Evolutionary conservation across 2,329 filamentous ascomycete genomes (phyloP), one percentile per base, ranked within the genome.

Genomic region (Sodiomyces alkalinus): DNA sequence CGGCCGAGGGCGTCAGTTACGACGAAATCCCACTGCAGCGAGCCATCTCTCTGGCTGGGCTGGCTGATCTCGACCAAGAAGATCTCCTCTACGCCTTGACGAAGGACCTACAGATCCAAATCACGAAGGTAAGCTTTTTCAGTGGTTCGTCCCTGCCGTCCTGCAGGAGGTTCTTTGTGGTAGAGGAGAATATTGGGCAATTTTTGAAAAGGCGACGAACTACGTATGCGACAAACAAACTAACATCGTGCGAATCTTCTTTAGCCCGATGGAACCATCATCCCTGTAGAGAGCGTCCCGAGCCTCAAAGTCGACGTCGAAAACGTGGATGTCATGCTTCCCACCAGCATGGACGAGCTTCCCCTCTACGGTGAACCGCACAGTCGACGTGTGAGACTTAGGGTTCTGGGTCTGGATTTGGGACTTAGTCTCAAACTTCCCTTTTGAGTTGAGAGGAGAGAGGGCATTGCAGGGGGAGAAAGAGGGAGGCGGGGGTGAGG

Each of bases 281-380:
- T 51, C 14, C 37, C 49, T 4, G 22, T 41, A 12, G 24, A 23
- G 4, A 27, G 31, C n/a, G 36, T 47, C 7, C 42, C 51, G 14
- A 57, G 56, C 34, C 45, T 60, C 28, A 40, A 47, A 30, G 26
- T 60, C 17, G 44, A 48, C 6, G 36, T 60, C 11, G 48, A 55
- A 31, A 42, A 47, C 18, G 45, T 51, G 33, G 32, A 43, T 5
- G 42, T 46, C 27, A 45, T 40, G 11, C 41, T 40, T 26, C 34
- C 46, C 15, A 30, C 30, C 6, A 37, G 40, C 5, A 26, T 43
- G 7, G 36, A 41, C 19, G 35, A 46, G 25, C 44, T 54, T 6
- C 50, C 51, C 18, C 39, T 28, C 17, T 44, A 43, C 22, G 42
- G 40, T 15, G 26, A 36, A 12, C 22, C 30, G 19, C 12, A 26